Conservation (phyloP, 345 rosid species). For the Aegle marmelos region DNA sequence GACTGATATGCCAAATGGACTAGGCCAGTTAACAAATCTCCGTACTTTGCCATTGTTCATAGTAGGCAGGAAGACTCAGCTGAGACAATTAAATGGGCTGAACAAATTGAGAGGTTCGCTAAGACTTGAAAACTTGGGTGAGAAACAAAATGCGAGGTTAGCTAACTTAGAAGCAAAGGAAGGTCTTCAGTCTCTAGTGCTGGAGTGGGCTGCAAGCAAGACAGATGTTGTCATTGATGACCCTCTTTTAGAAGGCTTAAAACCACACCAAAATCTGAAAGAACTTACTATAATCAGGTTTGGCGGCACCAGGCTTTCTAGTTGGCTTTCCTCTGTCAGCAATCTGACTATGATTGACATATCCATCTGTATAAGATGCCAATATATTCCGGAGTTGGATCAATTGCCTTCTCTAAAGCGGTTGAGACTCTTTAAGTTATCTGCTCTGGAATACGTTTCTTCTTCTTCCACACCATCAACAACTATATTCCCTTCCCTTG, state of each 20-base stretch:
- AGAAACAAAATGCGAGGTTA: not conserved
- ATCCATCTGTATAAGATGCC: not conserved
- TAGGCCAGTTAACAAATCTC: constrained; percentile 9
- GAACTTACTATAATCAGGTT: not conserved
- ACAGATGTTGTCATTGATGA: not conserved
- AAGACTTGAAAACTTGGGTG: not conserved
- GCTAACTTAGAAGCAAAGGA: constrained; percentile 16
- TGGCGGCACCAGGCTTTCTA: not conserved
- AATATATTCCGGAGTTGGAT: not conserved
- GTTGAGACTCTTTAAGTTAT: not conserved
- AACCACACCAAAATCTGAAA: not conserved
- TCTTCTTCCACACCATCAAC: not conserved
- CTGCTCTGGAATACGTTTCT: not conserved
- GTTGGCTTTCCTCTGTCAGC: not conserved
- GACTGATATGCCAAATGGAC: not conserved
- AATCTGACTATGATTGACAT: not conserved
- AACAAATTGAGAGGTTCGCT: constrained; percentile 16
- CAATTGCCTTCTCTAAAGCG: not conserved
- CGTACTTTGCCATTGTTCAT: constrained; percentile 1
- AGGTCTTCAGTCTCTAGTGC: not conserved
- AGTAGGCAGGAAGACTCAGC: constrained; percentile 2
- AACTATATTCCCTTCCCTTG: constrained; percentile 8
- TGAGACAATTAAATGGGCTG: constrained; percentile 4
- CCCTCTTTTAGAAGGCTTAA: not conserved
- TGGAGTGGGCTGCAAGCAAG: not conserved